These are phyloP conservation scores for Saccharomycopsis amapae DNA, from an alignment of 805 yeast species.

Conservation along the genomic window DNA sequence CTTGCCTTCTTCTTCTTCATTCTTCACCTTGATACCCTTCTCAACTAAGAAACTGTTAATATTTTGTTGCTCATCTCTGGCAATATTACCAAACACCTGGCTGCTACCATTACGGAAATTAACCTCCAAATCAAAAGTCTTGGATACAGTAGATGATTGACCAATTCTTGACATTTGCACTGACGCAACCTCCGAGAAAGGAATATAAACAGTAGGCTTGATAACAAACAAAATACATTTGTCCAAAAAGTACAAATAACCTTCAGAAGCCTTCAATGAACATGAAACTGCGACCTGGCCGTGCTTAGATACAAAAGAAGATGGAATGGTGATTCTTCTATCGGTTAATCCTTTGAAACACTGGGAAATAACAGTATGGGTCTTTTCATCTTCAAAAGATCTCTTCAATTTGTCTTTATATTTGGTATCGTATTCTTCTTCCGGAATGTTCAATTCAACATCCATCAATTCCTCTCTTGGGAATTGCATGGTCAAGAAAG, in stretches of 20 bases:
- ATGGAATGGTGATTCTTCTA: conserved; percentile 77
- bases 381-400: conserved; percentile 64
- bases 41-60: conserved; percentile 71
- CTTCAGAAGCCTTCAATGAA: conserved; percentile 92
- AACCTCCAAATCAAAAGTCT: conserved; percentile 90
- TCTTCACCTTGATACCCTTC: conserved; percentile 73
- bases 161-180: conserved; percentile 88
- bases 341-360: conserved; percentile 87
- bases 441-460: conserved; percentile 78
- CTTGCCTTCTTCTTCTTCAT: conserved; percentile 86
- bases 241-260: conserved; percentile 87
- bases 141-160: conserved; percentile 61
- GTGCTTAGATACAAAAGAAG: conserved; percentile 67
- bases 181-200: conserved; percentile 69
- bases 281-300: conserved; percentile 84
- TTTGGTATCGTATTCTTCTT: conserved; percentile 67
- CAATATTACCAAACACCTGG: conserved; percentile 82
- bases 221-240: conserved; percentile 86
- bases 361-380: conserved; percentile 81
- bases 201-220: conserved; percentile 89
- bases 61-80: conserved; percentile 78
- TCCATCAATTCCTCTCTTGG: conserved; percentile 86
- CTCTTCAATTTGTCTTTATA: conserved; percentile 70
- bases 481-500: conserved; percentile 85
- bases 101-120: conserved; percentile 56